Evolutionary conservation across 2,329 filamentous ascomycete species (phyloP).

Genomic region (Calonectria montana): DNA sequence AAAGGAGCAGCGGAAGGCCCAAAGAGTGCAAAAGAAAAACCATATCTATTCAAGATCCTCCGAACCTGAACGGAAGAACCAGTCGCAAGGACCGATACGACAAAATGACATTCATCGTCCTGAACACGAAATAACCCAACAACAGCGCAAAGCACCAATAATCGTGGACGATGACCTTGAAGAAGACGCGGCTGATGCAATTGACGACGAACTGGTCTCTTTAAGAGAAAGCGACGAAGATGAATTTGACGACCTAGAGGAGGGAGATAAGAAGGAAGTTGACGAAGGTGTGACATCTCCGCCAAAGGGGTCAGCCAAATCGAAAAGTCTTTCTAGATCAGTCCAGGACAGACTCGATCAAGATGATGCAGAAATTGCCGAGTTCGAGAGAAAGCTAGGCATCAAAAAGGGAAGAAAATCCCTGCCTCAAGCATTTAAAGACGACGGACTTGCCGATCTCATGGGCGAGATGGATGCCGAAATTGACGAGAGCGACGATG

Average conservation of each 20-base stretch:
- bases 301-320: conserved; percentile 40
- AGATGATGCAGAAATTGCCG: conserved; percentile 90
- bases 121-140: conserved; percentile 8
- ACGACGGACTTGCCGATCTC: conserved; percentile 86
- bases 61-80: conserved; percentile 22
- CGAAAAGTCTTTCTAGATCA: conserved; percentile 29
- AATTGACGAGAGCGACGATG: conserved; percentile 58
- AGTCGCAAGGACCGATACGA: conserved; percentile 18
- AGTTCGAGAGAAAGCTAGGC: conserved; percentile 88
- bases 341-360: conserved; percentile 71
- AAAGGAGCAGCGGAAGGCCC: conserved; percentile 76
- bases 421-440: conserved; percentile 77
- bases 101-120: conserved; percentile 1
- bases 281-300: conserved; percentile 33
- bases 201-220: conserved; percentile 22
- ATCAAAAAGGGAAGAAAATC: conserved; percentile 81
- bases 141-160: conserved; percentile 11
- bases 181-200: conserved; percentile 2
- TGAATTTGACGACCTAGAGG: conserved; percentile 34
- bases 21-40: conserved; percentile 70
- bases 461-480: conserved; percentile 69
- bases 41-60: conserved; percentile 45
- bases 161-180: conserved; percentile 30
- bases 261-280: conserved; percentile 32
- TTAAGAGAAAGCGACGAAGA: conserved; percentile 32